These are phyloP conservation scores for Viridothelium virens DNA, from an alignment of 495 filamentous ascomycete genomes.

Conservation along the genomic window DNA sequence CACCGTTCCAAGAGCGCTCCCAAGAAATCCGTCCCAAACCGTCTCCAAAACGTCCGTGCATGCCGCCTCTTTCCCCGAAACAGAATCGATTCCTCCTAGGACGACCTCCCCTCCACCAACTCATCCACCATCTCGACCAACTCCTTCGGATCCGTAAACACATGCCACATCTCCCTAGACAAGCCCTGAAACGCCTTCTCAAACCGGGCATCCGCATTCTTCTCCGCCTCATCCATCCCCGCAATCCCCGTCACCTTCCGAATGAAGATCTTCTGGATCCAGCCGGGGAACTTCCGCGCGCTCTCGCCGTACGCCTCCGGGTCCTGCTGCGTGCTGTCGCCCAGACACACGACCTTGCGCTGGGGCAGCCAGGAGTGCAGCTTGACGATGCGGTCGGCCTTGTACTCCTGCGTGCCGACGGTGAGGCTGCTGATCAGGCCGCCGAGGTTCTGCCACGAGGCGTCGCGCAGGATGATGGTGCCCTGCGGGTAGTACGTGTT, in stretches of 20 bases:
- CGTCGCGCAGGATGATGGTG: conserved; percentile 75
- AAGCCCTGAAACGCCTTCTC: conserved; percentile 74
- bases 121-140: conserved; percentile 44
- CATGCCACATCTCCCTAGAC: conserved; percentile 62
- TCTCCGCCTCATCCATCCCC: conserved; percentile 55
- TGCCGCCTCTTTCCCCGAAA: not conserved
- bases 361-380: conserved; percentile 67
- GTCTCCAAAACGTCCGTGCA: not conserved
- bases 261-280: conserved; percentile 75
- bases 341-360: conserved; percentile 72
- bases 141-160: conserved; percentile 70
- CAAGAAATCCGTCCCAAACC: not conserved
- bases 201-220: conserved; percentile 69
- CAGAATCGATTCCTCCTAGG: conserved; percentile 7
- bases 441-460: conserved; percentile 76
- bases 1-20: not conserved
- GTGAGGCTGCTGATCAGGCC: conserved; percentile 74
- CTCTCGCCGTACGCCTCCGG: conserved; percentile 81
- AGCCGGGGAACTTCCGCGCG: conserved; percentile 55
- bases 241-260: conserved; percentile 73
- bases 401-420: conserved; percentile 77
- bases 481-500: conserved; percentile 63
- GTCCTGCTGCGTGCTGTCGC: conserved; percentile 86
- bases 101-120: conserved; percentile 24
- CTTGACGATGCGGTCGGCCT: conserved; percentile 70